Base-by-base conservation (phyloP, 208 protist genomes). In the Leishmania turanica region DNA sequence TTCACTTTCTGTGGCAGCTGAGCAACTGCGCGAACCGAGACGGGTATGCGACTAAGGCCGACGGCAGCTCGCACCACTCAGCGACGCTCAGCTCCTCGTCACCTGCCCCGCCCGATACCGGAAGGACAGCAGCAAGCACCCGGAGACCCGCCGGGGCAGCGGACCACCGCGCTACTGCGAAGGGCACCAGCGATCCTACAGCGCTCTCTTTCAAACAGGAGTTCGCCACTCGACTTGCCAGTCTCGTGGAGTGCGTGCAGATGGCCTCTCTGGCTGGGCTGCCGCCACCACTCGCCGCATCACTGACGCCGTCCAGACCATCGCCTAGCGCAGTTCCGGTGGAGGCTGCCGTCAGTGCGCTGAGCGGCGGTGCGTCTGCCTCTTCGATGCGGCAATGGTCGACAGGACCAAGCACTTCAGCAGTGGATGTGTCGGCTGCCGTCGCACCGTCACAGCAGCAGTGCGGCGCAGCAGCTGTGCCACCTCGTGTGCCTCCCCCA, bases 1-100 rank as follows among this genome's bases (percentile, higher is more conserved):
- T 86, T 9, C 71, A 58, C 27, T 54, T 79, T 37, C 37, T 85
- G n/a, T 85, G 82, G 82, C 47, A 51, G 17, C 84, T 80, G 49
- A 74, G 78, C 62, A 37, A 37, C 65, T 24, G 17, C 45, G 62
- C 31, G 49, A 15, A 7, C 31, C n/a, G 54, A 51, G 54, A 53
- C 17, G 69, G 21, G 37, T 15, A 21, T 13, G 6, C 51, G 45
- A 73, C 45, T 8, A 51, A 7, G 24, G 45, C 11, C 47, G 49
- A 47, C 19, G 45, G 13, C 71, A 42, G 5, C 69, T 73, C 69
- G 47, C 69, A n/a, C 45, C 69, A 2, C 11, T 34, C 70, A 17
- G 53, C 37, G 27, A 15, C 56, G 19, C 34, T 62, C 8, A 53
- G n/a, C 27, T 42, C 40, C 62, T 5, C 47, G 31, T 53, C 40